Evolutionary conservation across 345 rosid species (phyloP).

Genomic region (Citrus sp.): DNA sequence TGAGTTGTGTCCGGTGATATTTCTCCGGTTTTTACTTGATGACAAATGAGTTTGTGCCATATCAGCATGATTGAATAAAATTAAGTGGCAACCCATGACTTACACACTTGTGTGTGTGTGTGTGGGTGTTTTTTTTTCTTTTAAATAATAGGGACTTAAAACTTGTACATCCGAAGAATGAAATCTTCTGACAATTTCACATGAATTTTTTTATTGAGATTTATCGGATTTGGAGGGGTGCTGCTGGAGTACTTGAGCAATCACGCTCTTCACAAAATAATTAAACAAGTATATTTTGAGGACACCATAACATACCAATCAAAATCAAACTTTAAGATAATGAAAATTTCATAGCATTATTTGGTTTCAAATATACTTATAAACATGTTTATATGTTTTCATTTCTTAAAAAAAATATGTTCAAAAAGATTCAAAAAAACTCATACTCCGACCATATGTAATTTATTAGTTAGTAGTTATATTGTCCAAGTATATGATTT

Average conservation of each 20-base stretch:
- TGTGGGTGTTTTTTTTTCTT: accelerated
- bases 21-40: background rate
- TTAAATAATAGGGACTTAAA: background rate
- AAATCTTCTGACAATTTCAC: background rate
- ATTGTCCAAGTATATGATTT: too few species aligned
- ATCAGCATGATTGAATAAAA: background rate
- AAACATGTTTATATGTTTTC: too few species aligned
- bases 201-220: background rate
- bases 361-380: too few species aligned
- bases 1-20: background rate
- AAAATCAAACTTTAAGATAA: too few species aligned
- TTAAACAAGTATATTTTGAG: too few species aligned
- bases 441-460: too few species aligned
- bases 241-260: background rate
- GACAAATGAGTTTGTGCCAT: background rate
- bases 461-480: too few species aligned
- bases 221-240: background rate
- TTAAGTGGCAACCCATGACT: background rate
- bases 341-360: too few species aligned
- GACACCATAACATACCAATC: too few species aligned
- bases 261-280: background rate
- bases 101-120: accelerated
- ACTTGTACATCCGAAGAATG: background rate
- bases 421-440: too few species aligned
- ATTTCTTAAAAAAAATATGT: too few species aligned